Conservation (phyloP, 2,329 filamentous ascomycete species). For the Furcasterigmium furcatum region DNA sequence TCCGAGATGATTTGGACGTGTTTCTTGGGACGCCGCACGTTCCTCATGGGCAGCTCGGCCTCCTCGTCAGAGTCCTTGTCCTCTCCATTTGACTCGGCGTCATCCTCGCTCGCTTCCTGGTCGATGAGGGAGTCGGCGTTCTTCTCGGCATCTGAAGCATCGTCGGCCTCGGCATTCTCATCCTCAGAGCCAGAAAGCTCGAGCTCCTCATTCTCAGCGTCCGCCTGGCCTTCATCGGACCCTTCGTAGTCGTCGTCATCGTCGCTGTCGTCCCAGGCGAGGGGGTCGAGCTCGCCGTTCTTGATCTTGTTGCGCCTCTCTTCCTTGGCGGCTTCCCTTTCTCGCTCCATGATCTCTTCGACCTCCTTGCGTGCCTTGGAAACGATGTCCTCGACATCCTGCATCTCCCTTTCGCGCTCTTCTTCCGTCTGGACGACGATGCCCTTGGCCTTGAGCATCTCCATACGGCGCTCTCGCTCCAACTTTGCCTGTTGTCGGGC, state of each 20-base stretch:
- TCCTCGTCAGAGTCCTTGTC: constrained; percentile 35
- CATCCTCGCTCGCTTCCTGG: constrained; percentile 32
- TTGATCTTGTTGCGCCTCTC: constrained; percentile 42
- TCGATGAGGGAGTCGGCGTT: constrained; percentile 29
- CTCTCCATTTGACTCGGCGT: constrained; percentile 18
- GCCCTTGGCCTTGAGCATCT: constrained; percentile 74
- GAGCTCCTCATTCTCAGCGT: constrained; percentile 32
- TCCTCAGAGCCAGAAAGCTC: constrained; percentile 43
- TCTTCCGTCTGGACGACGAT: constrained; percentile 80
- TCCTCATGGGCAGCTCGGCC: constrained; percentile 33
- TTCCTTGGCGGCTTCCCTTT: constrained; percentile 71
- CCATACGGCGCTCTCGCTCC: constrained; percentile 74
- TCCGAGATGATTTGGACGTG: constrained; percentile 55
- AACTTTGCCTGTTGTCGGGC: constrained; percentile 76
- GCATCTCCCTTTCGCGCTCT: constrained; percentile 78
- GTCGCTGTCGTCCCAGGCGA: constrained; percentile 55
- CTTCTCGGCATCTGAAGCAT: constrained; percentile 19
- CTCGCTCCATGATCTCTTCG: constrained; percentile 71
- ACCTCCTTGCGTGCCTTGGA: constrained; percentile 81
- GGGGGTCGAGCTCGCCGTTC: constrained; percentile 42
- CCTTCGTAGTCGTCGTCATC: constrained; percentile 48
- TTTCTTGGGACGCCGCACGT: constrained; percentile 46
- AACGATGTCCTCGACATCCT: constrained; percentile 83
- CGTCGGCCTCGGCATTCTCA: constrained; percentile 29
- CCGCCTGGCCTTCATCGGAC: constrained; percentile 32